Evolutionary conservation across 768 basidiomycete species (phyloP), one percentile per base, ranked within the genome.

Genomic region (Pleurotus giganteus): DNA sequence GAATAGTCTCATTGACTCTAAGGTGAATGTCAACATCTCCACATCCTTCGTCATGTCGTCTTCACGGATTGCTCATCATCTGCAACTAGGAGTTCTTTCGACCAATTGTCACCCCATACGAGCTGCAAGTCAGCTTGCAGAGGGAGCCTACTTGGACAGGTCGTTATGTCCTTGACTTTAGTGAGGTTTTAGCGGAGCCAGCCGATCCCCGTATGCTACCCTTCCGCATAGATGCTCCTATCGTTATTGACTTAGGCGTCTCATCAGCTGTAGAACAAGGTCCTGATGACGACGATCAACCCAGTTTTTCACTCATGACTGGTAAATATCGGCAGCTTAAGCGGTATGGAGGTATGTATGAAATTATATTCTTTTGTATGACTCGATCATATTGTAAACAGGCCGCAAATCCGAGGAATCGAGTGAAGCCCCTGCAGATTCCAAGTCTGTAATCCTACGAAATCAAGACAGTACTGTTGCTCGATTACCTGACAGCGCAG

Each of bases 41-140:
- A 32, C 24, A 15, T 47, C 12, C 17, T 31, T 13, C 4, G 27
- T 12, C 26, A 34, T 36, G 13, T 21, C 4, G 24, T 9, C 3
- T 12, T n/a, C 17, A 17, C 17, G 12, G 53, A 28, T 11, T n/a
- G 31, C 24, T 47, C n/a, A 26, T 37, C 34, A 29, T 56, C 3
- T 17, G 29, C 13, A 27, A 15, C 9, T 24, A 97, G 89, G 95
- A 98, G 8, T 99, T 94, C 66, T 75, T 89, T 27, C 75, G 85
- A 21, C 95, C 96, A 0, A 97, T 99, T 43, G 78, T 99, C 26
- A 98, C 96, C 0, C 97, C 97, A 0, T 96, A 84, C 67, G 97
- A 99, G 65, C 76, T 97, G 15, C 83, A 88, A 59, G 69, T 95
- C 2, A 92, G 94, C 0, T 75, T 98, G 9, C 81, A 83, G 54